Conservation (phyloP, 2,329 filamentous ascomycete genomes). For the Colletotrichum falcatum region DNA sequence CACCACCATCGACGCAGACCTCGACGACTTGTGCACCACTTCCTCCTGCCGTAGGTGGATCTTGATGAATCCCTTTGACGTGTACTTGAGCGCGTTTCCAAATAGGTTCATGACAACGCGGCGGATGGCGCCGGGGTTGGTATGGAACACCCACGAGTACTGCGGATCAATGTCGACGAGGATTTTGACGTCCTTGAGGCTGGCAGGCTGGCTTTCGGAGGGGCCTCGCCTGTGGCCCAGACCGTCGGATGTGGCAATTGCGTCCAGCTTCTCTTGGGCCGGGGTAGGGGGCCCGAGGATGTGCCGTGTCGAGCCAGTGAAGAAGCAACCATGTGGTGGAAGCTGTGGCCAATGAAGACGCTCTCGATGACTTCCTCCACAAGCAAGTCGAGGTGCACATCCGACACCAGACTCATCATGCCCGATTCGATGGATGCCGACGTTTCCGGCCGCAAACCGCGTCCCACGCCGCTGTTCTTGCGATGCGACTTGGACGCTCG, state of each 20-base stretch:
- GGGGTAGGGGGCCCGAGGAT: slow-evolving; percentile 34
- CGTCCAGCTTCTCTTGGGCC: slow-evolving; percentile 39
- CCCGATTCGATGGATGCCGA: slow-evolving; percentile 40
- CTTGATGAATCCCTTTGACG: slow-evolving; percentile 57
- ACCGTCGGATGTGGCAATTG: slow-evolving; percentile 38
- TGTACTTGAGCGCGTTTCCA: slow-evolving; percentile 67
- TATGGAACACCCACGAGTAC: slow-evolving; percentile 63
- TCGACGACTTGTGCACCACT: slow-evolving; percentile 40
- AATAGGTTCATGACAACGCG: slow-evolving; percentile 68
- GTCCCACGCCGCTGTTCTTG: slow-evolving; percentile 41
- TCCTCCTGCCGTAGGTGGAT: slow-evolving; percentile 48
- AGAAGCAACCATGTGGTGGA: slow-evolving; percentile 48
- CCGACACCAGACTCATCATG: slow-evolving; percentile 47
- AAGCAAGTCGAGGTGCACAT: slow-evolving; percentile 51
- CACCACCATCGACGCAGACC: slow-evolving; percentile 43
- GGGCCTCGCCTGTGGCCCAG: slow-evolving; percentile 14
- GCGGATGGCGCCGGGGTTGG: slow-evolving; percentile 62
- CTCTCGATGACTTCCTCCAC: slow-evolving; percentile 56
- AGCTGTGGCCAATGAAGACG: slow-evolving; percentile 53
- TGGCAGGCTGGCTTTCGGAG: slow-evolving; percentile 41
- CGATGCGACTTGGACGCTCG: slow-evolving; percentile 37
- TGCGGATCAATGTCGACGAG: slow-evolving; percentile 62
- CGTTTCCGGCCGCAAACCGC: slow-evolving; percentile 23
- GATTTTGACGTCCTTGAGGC: slow-evolving; percentile 48
- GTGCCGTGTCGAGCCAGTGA: slow-evolving; percentile 49